Evolutionary conservation across 331 rosid genomes (phyloP).

Genomic region (Phaseolus coccineus): DNA sequence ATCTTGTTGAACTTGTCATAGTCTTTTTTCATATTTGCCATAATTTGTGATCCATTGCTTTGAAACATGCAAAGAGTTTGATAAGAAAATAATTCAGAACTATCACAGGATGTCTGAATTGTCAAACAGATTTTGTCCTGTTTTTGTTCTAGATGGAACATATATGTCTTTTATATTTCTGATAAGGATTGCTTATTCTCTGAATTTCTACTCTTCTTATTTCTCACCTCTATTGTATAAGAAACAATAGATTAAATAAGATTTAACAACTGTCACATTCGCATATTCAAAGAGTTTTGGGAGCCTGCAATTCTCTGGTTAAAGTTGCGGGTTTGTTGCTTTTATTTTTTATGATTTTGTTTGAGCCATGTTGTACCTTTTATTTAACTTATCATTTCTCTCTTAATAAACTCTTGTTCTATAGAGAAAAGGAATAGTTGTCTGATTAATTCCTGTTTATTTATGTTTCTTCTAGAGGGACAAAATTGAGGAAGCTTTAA

Average conservation of each 20-base stretch:
- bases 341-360: neutral
- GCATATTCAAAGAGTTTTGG: neutral
- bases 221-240: neutral
- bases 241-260: neutral
- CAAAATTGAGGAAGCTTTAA: constrained; percentile 92
- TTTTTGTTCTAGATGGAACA: constrained; percentile 2
- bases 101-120: constrained; percentile 20
- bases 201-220: neutral
- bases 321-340: neutral
- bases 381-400: neutral
- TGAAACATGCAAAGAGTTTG: neutral
- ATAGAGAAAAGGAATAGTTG: constrained; percentile 25
- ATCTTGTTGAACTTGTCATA: neutral
- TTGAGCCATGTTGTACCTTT: constrained; percentile 6
- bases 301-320: constrained; percentile 28
- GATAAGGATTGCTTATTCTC: constrained; percentile 10
- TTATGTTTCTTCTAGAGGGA: constrained; percentile 69
- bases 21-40: neutral
- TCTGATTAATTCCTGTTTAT: constrained; percentile 29
- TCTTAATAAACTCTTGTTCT: neutral
- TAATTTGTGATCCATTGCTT: neutral
- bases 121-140: constrained; percentile 1
- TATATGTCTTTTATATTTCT: constrained; percentile 8
- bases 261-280: neutral
- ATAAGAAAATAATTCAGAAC: constrained; percentile 6